A percentile compares a stretch with the other conserved stretches of the same genome.
These are phyloP conservation scores for Mallotus repandus DNA, from an alignment of 441 rosid genomes.

Conservation along the genomic window DNA sequence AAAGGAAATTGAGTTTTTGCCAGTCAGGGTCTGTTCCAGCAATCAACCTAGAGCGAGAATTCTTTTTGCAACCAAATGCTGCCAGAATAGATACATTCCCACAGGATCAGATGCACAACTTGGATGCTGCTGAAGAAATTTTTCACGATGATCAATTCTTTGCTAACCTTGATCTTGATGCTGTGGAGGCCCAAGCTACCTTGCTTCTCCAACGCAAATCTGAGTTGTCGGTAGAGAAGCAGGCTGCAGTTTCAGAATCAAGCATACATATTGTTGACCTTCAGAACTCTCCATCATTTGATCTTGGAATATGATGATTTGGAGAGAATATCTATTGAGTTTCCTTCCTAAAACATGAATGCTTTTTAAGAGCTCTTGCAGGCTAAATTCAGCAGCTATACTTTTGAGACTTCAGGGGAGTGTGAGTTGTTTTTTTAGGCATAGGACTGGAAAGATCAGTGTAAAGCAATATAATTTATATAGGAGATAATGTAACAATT, in stretches of 20 bases:
- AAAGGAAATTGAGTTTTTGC: constrained; percentile 52
- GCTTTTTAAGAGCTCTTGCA: background rate
- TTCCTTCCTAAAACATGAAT: background rate
- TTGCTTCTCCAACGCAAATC: constrained; percentile 50
- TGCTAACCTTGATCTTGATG: constrained; percentile 76
- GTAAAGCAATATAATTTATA: constrained; percentile 11
- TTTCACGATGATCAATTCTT: constrained; percentile 73
- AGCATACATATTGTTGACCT: constrained; percentile 25
- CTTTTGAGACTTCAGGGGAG: background rate
- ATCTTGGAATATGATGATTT: constrained; percentile 71
- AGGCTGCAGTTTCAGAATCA: constrained; percentile 27
- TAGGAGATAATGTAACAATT: background rate
- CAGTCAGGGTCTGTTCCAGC: constrained; percentile 44
- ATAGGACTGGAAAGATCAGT: background rate
- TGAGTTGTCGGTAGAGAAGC: constrained; percentile 31
- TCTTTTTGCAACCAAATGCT: constrained; percentile 34
- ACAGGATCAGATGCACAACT: constrained; percentile 27
- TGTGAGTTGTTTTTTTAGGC: background rate
- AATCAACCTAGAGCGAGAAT: constrained; percentile 61
- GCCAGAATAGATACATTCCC: constrained; percentile 27
- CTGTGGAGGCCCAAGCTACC: constrained; percentile 81
- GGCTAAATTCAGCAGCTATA: background rate
- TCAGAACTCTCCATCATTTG: constrained; percentile 68
- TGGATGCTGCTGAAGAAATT: constrained; percentile 20
- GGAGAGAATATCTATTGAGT: background rate